These are phyloP conservation scores for Kazachstania martiniae DNA, from an alignment of 805 yeast species.

Conservation along the genomic window DNA sequence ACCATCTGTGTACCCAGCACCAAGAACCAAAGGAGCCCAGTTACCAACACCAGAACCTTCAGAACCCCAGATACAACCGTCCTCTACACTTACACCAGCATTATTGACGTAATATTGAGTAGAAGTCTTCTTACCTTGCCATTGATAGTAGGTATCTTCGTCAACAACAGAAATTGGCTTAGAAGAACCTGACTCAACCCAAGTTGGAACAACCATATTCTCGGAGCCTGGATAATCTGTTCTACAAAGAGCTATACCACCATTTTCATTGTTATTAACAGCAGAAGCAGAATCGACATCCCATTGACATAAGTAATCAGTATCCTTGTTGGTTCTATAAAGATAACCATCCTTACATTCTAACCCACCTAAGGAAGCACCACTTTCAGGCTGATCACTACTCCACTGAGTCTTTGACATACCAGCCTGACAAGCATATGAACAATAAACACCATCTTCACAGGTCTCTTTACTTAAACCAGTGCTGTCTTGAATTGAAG, in stretches of 20 bases:
- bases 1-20: constrained; percentile 73
- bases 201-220: constrained; percentile 94
- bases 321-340: constrained; percentile 63
- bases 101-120: constrained; percentile 96
- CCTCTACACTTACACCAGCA: constrained; percentile 83
- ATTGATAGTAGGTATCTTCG: constrained; percentile 62
- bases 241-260: constrained; percentile 82
- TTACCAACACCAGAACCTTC: constrained; percentile 76
- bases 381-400: constrained; percentile 69
- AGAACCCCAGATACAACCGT: constrained; percentile 93
- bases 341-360: constrained; percentile 75
- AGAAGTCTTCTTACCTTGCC: constrained; percentile 77
- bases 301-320: constrained; percentile 76
- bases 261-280: constrained; percentile 47
- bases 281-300: constrained; percentile 64
- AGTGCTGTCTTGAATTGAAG: constrained; percentile 26
- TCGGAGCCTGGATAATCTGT: constrained; percentile 99
- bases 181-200: constrained; percentile 54
- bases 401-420: constrained; percentile 99
- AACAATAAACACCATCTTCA: constrained; percentile 86
- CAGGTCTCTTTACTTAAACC: constrained; percentile 58
- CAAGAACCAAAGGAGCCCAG: constrained; percentile 96
- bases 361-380: constrained; percentile 92
- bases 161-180: constrained; percentile 72
- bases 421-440: constrained; percentile 97